Evolutionary conservation across 2,329 filamentous ascomycete species (phyloP).

Genomic region (Colletotrichum abscissum): DNA sequence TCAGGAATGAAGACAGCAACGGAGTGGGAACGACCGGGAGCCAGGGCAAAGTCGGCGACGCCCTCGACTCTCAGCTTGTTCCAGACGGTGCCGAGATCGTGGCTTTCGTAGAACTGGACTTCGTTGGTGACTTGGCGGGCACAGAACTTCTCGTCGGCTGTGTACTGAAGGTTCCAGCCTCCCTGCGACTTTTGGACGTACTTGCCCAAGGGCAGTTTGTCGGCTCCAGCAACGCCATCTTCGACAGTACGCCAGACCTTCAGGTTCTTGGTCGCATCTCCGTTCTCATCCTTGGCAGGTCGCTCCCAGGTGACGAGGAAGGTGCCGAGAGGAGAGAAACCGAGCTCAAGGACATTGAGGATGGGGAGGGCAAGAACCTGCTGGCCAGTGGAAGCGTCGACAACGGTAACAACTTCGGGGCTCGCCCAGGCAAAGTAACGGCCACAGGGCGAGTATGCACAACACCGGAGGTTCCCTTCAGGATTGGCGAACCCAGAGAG

Average conservation of each 20-base stretch:
- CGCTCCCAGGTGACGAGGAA: slow-evolving; percentile 98
- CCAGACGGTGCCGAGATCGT: slow-evolving; percentile 88
- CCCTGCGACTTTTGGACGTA: slow-evolving; percentile 97
- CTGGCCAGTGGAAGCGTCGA: slow-evolving; percentile 83
- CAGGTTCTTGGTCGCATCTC: slow-evolving; percentile 94
- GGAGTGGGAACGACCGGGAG: slow-evolving; percentile 89
- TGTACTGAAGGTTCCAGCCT: slow-evolving; percentile 98
- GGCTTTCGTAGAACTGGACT: slow-evolving; percentile 95
- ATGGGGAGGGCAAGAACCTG: slow-evolving; percentile 80
- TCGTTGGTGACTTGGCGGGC: slow-evolving; percentile 96
- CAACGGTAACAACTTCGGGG: slow-evolving; percentile 84
- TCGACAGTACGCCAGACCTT: slow-evolving; percentile 94
- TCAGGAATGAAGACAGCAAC: slow-evolving; percentile 96
- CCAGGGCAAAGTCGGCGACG: slow-evolving; percentile 87
- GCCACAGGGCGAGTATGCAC: slow-evolving; percentile 94
- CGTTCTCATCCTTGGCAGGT: slow-evolving; percentile 89
- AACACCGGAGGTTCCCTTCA: slow-evolving; percentile 94
- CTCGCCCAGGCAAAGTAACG: slow-evolving; percentile 97
- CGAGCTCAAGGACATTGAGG: slow-evolving; percentile 90
- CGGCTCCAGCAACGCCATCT: slow-evolving; percentile 68
- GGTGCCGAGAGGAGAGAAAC: slow-evolving; percentile 91
- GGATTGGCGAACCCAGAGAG: slow-evolving; percentile 87
- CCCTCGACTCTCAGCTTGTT: slow-evolving; percentile 96
- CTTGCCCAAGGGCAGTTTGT: slow-evolving; percentile 81
- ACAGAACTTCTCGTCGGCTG: slow-evolving; percentile 91